Evolutionary conservation across 306 rosid genomes (phyloP).

Genomic region (Cajanus cajan): DNA sequence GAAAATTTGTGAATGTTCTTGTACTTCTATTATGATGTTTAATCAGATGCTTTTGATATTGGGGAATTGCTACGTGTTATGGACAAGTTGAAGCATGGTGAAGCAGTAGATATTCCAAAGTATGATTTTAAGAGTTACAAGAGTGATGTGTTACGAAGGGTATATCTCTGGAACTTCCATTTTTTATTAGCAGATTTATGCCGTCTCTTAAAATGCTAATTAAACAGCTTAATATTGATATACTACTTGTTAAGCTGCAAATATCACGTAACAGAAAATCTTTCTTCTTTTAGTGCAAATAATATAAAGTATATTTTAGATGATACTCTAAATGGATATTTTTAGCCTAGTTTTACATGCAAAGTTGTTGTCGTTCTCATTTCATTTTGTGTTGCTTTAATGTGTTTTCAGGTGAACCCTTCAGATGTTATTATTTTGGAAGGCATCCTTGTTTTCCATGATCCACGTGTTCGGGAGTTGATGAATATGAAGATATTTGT

Average conservation of each 20-base stretch:
- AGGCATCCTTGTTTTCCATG: conserved; percentile 97
- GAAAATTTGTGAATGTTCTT: conserved; percentile 14
- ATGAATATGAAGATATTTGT: conserved; percentile 99
- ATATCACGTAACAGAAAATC: not conserved
- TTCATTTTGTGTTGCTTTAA: not conserved
- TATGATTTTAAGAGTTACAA: conserved; percentile 91
- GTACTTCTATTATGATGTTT: conserved; percentile 8
- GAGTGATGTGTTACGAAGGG: conserved; percentile 79
- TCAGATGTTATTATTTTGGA: conserved; percentile 96
- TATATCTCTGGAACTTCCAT: conserved; percentile 36
- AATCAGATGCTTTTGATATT: conserved; percentile 91
- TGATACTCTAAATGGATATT: conserved; percentile 18
- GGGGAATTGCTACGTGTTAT: conserved; percentile 69
- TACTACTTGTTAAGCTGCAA: conserved; percentile 10
- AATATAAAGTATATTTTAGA: conserved; percentile 9
- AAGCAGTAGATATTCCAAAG: conserved; percentile 91
- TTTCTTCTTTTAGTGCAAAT: not conserved
- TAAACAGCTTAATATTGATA: not conserved
- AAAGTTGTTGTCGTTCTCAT: conserved; percentile 7
- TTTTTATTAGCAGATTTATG: not conserved
- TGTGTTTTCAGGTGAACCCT: conserved; percentile 79
- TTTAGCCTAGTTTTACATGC: not conserved
- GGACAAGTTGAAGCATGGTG: conserved; percentile 87
- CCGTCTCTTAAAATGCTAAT: not conserved
- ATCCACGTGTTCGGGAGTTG: conserved; percentile 89